Percentiles rank a stretch among this genome's conserved stretches.
phyloP scores from a whole-genome alignment of 306 rosid genomes.

The Vicia villosa region DNA sequence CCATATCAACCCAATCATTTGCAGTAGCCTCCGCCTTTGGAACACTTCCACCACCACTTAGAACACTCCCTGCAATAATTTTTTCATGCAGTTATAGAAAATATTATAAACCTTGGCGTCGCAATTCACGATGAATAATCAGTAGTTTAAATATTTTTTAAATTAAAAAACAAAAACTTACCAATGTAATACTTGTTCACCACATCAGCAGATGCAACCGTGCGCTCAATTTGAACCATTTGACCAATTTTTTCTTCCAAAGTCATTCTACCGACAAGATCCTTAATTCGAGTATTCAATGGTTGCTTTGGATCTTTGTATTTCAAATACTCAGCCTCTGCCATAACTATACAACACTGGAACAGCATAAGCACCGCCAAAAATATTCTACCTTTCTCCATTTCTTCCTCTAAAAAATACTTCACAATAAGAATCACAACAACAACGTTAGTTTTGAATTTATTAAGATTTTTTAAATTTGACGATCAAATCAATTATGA shows the following conservation, averaged over 20 bases:
- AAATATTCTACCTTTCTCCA: conserved; percentile 23
- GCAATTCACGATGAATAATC: neutral
- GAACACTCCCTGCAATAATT: conserved; percentile 53
- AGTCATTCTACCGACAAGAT: conserved; percentile 40
- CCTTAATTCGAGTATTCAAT: conserved; percentile 32
- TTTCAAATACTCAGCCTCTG: conserved; percentile 32
- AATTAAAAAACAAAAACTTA: neutral
- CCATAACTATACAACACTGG: conserved; percentile 11
- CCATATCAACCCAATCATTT: conserved; percentile 72
- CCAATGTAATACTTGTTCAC: conserved; percentile 40
- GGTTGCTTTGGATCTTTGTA: conserved; percentile 49
- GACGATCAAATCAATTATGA: too few species aligned
- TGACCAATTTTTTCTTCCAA: conserved; percentile 48
- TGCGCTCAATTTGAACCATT: conserved; percentile 43
- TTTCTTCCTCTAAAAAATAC: conserved; percentile 31
- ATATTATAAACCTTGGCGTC: neutral
- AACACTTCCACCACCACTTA: conserved; percentile 68
- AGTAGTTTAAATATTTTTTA: neutral
- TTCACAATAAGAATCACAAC: conserved; percentile 9
- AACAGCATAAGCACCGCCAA: conserved; percentile 33
- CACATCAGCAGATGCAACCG: conserved; percentile 35
- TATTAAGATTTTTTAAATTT: too few species aligned
- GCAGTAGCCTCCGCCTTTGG: conserved; percentile 54
- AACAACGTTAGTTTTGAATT: too few species aligned
- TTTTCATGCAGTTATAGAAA: too few species aligned